A percentile compares a stretch with the other conserved stretches of the same genome.
Conservation (phyloP, 352 stramenopile genomes). For the Pythium coloratum region DNA sequence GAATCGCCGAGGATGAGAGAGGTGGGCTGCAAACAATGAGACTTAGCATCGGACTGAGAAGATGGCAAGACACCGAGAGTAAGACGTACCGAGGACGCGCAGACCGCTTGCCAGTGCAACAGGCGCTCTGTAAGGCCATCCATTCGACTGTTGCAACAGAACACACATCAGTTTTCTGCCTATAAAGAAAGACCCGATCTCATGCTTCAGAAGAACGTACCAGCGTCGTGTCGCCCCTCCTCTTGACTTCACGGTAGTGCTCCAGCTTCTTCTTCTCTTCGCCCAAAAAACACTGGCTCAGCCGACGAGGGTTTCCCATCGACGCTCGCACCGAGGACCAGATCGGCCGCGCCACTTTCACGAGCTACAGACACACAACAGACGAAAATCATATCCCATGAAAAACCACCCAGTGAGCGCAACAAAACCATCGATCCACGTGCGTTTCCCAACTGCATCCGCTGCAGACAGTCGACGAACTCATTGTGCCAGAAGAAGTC, state of each 20-base stretch:
- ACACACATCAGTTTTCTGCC: neutral
- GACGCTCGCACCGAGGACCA: slow-evolving; percentile 76
- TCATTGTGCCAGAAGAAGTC: slow-evolving; percentile 80
- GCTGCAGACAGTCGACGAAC: slow-evolving; percentile 68
- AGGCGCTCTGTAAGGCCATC: slow-evolving; percentile 22
- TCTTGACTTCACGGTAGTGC: slow-evolving; percentile 50
- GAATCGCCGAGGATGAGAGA: slow-evolving; percentile 42
- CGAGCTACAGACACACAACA: slow-evolving; percentile 36
- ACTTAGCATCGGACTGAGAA: neutral
- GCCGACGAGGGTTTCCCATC: slow-evolving; percentile 69
- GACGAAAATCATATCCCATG: neutral
- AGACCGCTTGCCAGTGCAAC: slow-evolving; percentile 8
- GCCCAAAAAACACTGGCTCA: slow-evolving; percentile 64
- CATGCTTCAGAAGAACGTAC: slow-evolving; percentile 2
- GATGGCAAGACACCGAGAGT: neutral
- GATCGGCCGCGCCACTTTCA: slow-evolving; percentile 49
- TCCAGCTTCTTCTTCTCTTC: slow-evolving; percentile 73
- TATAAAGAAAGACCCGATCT: neutral
- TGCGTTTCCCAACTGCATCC: slow-evolving; percentile 68
- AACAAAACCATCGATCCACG: neutral
- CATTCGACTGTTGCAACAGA: slow-evolving; percentile 12
- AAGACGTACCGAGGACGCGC: slow-evolving; percentile 19
- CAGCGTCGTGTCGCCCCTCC: slow-evolving; percentile 12
- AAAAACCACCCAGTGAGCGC: neutral
- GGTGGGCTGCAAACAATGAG: slow-evolving; percentile 31